phyloP scores from a whole-genome alignment of 345 rosid species.

The Mallotus nudiflorus region DNA sequence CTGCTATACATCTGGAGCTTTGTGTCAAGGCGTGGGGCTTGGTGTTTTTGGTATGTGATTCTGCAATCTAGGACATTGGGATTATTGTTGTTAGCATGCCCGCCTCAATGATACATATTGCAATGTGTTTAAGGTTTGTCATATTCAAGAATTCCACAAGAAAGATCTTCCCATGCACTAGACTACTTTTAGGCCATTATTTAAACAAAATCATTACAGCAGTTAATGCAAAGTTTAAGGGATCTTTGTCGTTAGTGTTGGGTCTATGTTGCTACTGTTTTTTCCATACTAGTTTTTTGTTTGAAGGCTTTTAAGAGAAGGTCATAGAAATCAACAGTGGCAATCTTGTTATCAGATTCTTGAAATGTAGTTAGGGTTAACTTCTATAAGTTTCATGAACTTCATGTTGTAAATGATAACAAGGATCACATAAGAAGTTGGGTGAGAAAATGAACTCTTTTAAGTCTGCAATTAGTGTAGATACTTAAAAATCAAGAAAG shows the following conservation, averaged over 20 bases:
- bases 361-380: not conserved
- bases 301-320: not conserved
- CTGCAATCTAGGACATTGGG: slow-evolving; percentile 22
- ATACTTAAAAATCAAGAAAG: no score
- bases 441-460: no score
- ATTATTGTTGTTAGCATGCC: slow-evolving; percentile 10
- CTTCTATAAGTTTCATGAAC: not conserved
- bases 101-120: slow-evolving; percentile 25
- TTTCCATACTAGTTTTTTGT: not conserved
- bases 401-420: no score
- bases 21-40: slow-evolving; percentile 34
- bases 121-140: slow-evolving; percentile 7
- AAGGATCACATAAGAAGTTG: no score
- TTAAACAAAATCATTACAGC: not conserved
- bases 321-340: not conserved
- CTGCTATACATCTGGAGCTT: slow-evolving; percentile 32
- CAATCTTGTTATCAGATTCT: not conserved
- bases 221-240: not conserved
- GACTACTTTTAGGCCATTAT: not conserved
- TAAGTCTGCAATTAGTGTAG: no score
- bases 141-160: slow-evolving; percentile 20
- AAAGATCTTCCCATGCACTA: slow-evolving; percentile 14
- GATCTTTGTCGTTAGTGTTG: not conserved
- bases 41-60: not conserved
- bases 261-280: no score